Evolutionary conservation across 2,329 filamentous ascomycete genomes (phyloP).

Genomic region (Aaosphaeria arxii): DNA sequence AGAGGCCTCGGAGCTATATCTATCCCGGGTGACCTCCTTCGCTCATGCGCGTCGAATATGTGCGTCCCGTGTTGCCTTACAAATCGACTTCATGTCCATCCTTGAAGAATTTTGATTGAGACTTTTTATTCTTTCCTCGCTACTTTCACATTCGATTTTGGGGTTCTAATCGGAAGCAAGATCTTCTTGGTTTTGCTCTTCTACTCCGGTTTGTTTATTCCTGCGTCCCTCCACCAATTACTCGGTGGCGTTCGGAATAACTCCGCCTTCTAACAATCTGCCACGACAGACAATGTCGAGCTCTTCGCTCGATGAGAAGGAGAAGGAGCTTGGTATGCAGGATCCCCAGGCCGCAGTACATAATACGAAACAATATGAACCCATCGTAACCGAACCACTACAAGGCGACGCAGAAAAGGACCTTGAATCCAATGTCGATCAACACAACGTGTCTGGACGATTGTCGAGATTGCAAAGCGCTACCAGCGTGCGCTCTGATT

Average conservation of each 20-base stretch:
- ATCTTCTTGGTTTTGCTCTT: too few relatives aligned
- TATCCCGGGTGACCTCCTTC: not conserved
- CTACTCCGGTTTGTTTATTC: too few relatives aligned
- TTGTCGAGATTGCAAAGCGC: conserved; percentile 27
- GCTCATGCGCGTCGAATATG: too few relatives aligned
- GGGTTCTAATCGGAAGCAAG: too few relatives aligned
- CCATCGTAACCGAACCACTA: conserved; percentile 39
- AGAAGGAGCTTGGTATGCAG: conserved; percentile 35
- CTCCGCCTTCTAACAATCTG: not conserved
- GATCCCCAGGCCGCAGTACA: conserved; percentile 34
- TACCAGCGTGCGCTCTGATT: conserved; percentile 24
- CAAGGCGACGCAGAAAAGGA: conserved; percentile 31
- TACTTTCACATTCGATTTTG: too few relatives aligned
- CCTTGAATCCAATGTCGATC: conserved; percentile 16
- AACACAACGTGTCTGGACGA: conserved; percentile 13
- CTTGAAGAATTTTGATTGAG: too few relatives aligned
- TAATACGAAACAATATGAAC: conserved; percentile 36
- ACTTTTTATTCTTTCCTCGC: too few relatives aligned
- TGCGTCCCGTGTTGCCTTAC: too few relatives aligned
- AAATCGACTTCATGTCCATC: too few relatives aligned
- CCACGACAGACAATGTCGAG: not conserved
- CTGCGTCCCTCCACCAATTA: too few relatives aligned
- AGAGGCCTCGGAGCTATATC: not conserved
- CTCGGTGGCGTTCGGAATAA: too few relatives aligned
- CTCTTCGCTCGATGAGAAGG: conserved; percentile 25